A percentile compares a stretch with the other conserved stretches of the same genome.
Evolutionary conservation across 2,329 filamentous ascomycete species (phyloP).

Genomic region (Escovopsis sp.): DNA sequence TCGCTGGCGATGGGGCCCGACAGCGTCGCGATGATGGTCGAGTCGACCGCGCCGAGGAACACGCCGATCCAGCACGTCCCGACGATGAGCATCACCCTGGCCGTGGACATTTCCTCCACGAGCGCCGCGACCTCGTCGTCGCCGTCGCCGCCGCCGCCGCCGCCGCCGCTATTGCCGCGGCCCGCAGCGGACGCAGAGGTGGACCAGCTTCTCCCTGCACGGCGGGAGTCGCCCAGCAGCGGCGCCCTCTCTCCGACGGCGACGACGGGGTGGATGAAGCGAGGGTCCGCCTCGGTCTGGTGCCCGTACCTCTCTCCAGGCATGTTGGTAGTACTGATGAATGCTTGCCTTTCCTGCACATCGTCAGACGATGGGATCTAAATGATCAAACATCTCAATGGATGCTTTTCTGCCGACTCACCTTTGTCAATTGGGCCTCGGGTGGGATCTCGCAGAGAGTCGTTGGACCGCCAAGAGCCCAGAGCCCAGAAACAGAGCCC

Average conservation of each 20-base stretch:
- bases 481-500: no score
- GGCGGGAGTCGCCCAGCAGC: constrained; percentile 10
- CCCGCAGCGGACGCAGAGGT: no score
- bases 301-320: constrained; percentile 1
- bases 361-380: no score
- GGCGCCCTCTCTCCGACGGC: constrained; percentile 12
- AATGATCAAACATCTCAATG: no score
- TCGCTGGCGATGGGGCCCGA: constrained; percentile 70
- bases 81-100: constrained; percentile 38
- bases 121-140: constrained; percentile 27
- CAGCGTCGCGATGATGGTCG: constrained; percentile 74
- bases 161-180: background rate
- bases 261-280: background rate
- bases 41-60: constrained; percentile 53
- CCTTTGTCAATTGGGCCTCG: no score
- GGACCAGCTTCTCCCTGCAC: constrained; percentile 1
- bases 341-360: no score
- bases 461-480: no score
- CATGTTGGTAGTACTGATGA: background rate
- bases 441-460: no score
- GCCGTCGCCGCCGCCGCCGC: constrained; percentile 1
- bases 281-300: background rate
- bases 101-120: constrained; percentile 31
- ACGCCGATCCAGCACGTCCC: constrained; percentile 44
- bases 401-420: no score